Evolutionary conservation across 352 stramenopile genomes (phyloP).

Genomic region (Pythium aphanidermatum): DNA sequence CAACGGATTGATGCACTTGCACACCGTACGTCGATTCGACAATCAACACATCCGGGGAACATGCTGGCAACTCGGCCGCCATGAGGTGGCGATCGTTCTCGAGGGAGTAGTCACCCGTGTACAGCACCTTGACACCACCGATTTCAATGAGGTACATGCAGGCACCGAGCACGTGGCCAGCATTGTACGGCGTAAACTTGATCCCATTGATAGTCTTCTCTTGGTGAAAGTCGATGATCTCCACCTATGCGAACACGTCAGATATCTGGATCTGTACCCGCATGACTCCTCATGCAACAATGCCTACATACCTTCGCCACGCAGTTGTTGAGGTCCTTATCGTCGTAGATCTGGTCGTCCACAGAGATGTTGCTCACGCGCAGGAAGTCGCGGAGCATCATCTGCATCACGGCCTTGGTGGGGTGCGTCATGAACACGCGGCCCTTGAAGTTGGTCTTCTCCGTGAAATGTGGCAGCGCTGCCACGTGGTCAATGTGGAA

Average conservation of each 20-base stretch:
- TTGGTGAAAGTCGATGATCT: conserved; percentile 98
- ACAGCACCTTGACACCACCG: conserved; percentile 95
- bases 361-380: conserved; percentile 92
- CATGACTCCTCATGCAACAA: no score
- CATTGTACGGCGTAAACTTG: conserved; percentile 98
- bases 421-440: conserved; percentile 99
- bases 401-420: conserved; percentile 98
- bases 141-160: conserved; percentile 99
- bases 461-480: conserved; percentile 98
- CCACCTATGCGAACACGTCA: conserved; percentile 57
- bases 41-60: conserved; percentile 97
- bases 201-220: conserved; percentile 97
- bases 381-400: conserved; percentile 97
- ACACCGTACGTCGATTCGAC: conserved; percentile 98
- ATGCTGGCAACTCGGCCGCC: conserved; percentile 78
- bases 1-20: conserved; percentile 94
- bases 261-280: no score
- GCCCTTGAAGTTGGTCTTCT: conserved; percentile 97
- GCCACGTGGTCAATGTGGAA: conserved; percentile 99
- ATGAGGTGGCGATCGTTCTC: conserved; percentile 99
- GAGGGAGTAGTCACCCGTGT: conserved; percentile 98
- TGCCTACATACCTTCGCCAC: conserved; percentile 79
- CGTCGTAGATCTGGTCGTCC: conserved; percentile 91
- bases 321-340: conserved; percentile 95
- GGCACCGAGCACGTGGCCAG: conserved; percentile 98